Conservation (phyloP, 352 stramenopile genomes). For the Globisporangium polare region DNA sequence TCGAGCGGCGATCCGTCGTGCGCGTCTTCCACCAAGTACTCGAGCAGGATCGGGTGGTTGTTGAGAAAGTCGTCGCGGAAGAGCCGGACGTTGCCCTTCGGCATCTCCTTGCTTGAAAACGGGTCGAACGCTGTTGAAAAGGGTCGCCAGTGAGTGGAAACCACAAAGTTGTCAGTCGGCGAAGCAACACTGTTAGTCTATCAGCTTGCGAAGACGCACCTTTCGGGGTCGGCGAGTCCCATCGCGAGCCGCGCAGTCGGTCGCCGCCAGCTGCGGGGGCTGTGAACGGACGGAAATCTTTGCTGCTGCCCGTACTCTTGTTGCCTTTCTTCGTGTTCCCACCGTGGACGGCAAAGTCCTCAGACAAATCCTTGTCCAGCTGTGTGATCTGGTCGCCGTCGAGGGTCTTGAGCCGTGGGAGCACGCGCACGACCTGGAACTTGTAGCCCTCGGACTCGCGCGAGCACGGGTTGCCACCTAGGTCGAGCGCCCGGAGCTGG, state of each 20-base stretch:
- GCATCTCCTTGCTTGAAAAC: slow-evolving; percentile 60
- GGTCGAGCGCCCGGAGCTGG: slow-evolving; percentile 64
- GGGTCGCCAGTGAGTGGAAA: background rate
- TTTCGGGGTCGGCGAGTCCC: slow-evolving; percentile 11
- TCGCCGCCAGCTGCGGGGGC: slow-evolving; percentile 20
- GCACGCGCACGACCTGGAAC: slow-evolving; percentile 54
- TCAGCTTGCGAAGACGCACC: background rate
- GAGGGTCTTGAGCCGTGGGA: slow-evolving; percentile 63
- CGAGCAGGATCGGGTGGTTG: slow-evolving; percentile 76
- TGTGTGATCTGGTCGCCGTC: slow-evolving; percentile 71
- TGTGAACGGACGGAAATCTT: slow-evolving; percentile 32
- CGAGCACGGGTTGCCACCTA: slow-evolving; percentile 74
- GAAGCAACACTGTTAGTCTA: background rate
- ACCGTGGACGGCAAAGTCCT: slow-evolving; percentile 45
- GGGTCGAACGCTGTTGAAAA: slow-evolving; percentile 32
- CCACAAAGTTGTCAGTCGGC: background rate
- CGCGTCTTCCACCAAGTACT: slow-evolving; percentile 64
- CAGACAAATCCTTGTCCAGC: slow-evolving; percentile 67
- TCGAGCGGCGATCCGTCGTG: slow-evolving; percentile 15
- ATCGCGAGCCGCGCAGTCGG: slow-evolving; percentile 1
- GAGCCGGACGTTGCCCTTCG: slow-evolving; percentile 68
- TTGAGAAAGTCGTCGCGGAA: slow-evolving; percentile 86
- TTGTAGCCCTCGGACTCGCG: slow-evolving; percentile 64
- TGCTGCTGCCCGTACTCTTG: slow-evolving; percentile 6
- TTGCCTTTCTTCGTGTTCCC: slow-evolving; percentile 11